Conservation (phyloP, 257 asterid genomes). For the Thymus quinquecostatus region DNA sequence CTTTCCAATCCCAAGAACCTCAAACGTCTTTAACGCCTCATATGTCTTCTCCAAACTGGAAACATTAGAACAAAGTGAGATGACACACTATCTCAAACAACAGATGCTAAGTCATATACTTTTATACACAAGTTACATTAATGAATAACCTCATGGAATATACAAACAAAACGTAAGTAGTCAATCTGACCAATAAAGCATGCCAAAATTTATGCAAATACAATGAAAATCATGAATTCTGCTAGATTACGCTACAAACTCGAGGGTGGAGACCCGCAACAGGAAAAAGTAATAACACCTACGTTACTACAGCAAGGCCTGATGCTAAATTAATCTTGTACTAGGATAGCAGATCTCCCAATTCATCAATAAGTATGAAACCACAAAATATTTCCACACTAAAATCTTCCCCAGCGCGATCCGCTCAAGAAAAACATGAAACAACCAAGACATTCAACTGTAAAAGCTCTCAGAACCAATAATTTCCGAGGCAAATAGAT, state of each 20-base stretch:
- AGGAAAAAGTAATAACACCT: background rate
- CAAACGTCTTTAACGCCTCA: conserved; percentile 77
- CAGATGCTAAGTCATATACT: background rate
- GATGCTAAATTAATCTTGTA: conserved; percentile 1
- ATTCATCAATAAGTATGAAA: conserved; percentile 22
- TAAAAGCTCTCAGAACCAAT: background rate
- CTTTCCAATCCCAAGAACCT: conserved; percentile 80
- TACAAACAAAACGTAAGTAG: background rate
- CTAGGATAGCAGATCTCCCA: conserved; percentile 24
- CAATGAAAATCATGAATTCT: conserved; percentile 13
- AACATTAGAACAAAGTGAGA: conserved; percentile 32
- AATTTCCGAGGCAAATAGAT: conserved; percentile 6
- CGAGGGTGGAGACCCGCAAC: background rate
- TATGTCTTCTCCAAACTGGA: conserved; percentile 82
- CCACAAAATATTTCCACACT: conserved; percentile 11
- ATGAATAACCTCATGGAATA: background rate
- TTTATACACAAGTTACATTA: background rate
- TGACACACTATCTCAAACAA: conserved; percentile 18
- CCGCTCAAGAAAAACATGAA: conserved; percentile 6
- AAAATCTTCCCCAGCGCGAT: conserved; percentile 6
- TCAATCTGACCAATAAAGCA: conserved; percentile 2
- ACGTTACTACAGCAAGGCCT: background rate
- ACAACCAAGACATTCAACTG: conserved; percentile 18
- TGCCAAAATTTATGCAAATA: conserved; percentile 1
- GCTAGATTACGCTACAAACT: conserved; percentile 18